Conservation (phyloP, 768 basidiomycete genomes). For the Leucocoprinus birnbaumii region DNA sequence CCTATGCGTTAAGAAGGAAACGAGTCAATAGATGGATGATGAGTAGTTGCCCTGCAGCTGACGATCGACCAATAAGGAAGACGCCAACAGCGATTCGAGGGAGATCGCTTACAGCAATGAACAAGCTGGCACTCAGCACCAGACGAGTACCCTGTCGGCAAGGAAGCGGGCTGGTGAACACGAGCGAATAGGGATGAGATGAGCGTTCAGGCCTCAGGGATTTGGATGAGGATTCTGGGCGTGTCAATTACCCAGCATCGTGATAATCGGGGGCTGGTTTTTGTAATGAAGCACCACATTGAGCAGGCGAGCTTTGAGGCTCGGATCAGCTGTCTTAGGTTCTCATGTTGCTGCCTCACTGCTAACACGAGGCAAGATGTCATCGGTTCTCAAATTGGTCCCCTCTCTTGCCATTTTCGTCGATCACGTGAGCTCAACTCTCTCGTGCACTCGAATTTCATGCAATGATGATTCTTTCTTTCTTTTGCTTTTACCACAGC, state of each 20-base stretch:
- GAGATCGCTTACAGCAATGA: neutral
- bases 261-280: conserved; percentile 27
- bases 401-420: conserved; percentile 16
- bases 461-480: too few species aligned
- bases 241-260: conserved; percentile 19
- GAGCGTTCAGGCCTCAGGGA: neutral
- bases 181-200: neutral
- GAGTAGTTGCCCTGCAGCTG: neutral
- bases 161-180: conserved; percentile 1
- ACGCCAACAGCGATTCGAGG: neutral
- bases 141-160: neutral
- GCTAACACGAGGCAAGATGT: conserved; percentile 36
- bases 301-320: conserved; percentile 19
- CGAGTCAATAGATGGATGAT: conserved; percentile 7
- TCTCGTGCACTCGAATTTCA: too few species aligned
- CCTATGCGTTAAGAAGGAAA: conserved; percentile 18
- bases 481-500: too few species aligned
- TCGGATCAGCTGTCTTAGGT: conserved; percentile 25
- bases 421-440: conserved; percentile 14
- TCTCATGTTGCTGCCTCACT: conserved; percentile 31
- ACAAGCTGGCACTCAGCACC: neutral
- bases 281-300: conserved; percentile 23
- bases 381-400: conserved; percentile 11
- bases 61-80: too few species aligned
- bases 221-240: neutral